These are phyloP conservation scores for Eudorina sp. DNA, from an alignment of 139 green algal genomes.

Conservation along the genomic window DNA sequence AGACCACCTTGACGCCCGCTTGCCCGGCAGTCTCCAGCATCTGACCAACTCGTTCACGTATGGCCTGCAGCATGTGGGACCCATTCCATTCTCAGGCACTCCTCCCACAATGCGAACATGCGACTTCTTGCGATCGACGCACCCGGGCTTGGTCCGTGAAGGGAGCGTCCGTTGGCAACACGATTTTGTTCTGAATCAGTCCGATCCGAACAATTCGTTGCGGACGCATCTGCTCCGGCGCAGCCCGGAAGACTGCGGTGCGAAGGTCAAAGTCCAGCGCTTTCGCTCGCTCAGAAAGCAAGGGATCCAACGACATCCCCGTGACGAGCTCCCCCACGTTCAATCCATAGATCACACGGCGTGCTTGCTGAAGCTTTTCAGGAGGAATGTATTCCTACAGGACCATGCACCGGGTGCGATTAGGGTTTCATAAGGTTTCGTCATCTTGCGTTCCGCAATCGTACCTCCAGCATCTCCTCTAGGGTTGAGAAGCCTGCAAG, in stretches of 20 bases:
- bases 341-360: conserved; percentile 83
- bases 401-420: neutral
- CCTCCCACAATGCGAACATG: too few species aligned
- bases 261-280: conserved; percentile 77
- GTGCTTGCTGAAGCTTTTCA: conserved; percentile 78
- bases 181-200: conserved; percentile 91
- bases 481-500: conserved; percentile 65
- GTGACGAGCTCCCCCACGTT: conserved; percentile 78
- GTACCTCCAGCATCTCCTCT: conserved; percentile 71
- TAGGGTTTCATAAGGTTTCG: neutral
- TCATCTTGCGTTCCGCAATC: neutral
- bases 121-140: neutral
- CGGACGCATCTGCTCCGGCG: conserved; percentile 83
- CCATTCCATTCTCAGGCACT: too few species aligned
- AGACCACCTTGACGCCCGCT: conserved; percentile 91
- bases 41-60: conserved; percentile 72
- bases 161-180: conserved; percentile 84
- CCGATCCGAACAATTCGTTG: conserved; percentile 86
- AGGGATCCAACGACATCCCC: conserved; percentile 40
- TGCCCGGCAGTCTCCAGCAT: conserved; percentile 84
- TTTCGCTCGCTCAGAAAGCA: neutral
- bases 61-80: conserved; percentile 60
- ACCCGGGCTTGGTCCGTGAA: conserved; percentile 81
- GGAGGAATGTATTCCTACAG: conserved; percentile 74
- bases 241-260: conserved; percentile 83